Percentiles rank a stretch among this genome's conserved stretches.
Evolutionary conservation across 352 stramenopile genomes (phyloP).

Genomic region (Phytophthora kernoviae): DNA sequence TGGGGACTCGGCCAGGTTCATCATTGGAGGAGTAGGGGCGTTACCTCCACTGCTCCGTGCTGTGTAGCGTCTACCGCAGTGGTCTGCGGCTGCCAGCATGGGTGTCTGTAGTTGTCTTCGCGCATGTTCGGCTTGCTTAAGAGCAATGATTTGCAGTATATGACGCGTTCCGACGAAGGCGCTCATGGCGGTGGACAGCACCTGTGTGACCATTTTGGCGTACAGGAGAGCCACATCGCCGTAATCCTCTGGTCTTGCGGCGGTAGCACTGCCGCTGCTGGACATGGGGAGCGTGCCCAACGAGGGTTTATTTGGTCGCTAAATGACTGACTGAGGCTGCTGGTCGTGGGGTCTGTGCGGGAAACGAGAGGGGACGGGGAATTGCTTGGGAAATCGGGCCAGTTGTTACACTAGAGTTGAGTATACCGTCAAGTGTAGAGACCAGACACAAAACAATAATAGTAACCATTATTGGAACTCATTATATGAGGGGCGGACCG

Average conservation of each 20-base stretch:
- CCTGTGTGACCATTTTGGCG: constrained; percentile 68
- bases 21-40: constrained; percentile 11
- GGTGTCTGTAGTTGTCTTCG: constrained; percentile 38
- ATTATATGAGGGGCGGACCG: too few species aligned
- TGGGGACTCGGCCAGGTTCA: constrained; percentile 16
- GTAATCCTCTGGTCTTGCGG: constrained; percentile 20
- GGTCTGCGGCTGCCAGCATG: constrained; percentile 32
- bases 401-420: constrained; percentile 29
- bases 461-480: too few species aligned
- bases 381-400: constrained; percentile 28
- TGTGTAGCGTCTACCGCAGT: constrained; percentile 8
- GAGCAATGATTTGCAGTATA: constrained; percentile 53
- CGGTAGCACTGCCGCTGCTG: constrained; percentile 16
- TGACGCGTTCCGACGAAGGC: constrained; percentile 72
- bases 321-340: background rate
- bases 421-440: constrained; percentile 3
- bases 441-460: too few species aligned
- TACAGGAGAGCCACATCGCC: constrained; percentile 48
- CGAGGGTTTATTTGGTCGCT: background rate
- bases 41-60: constrained; percentile 16
- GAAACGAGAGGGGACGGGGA: constrained; percentile 15
- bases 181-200: constrained; percentile 69
- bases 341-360: background rate
- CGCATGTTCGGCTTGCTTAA: constrained; percentile 35
- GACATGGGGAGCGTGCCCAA: constrained; percentile 25